phyloP scores from a whole-genome alignment of 2,329 filamentous ascomycete genomes.

The Curvularia sp. region DNA sequence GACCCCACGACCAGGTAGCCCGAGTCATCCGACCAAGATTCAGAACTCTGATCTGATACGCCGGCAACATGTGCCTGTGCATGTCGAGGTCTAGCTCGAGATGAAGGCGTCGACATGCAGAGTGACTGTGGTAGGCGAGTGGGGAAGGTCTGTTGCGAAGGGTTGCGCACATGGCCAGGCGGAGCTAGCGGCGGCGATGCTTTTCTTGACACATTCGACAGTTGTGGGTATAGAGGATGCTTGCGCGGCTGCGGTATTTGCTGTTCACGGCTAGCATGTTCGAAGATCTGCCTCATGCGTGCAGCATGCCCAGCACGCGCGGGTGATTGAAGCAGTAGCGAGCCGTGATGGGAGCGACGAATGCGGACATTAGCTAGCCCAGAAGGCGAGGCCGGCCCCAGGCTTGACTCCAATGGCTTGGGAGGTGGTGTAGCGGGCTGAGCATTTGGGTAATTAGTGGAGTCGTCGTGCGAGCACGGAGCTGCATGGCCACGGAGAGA shows the following conservation, averaged over 20 bases:
- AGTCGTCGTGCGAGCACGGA: background rate
- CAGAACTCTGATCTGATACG: constrained; percentile 22
- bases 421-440: background rate
- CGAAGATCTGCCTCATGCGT: constrained; percentile 43
- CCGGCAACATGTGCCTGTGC: constrained; percentile 1
- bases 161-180: background rate
- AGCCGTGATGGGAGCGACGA: constrained; percentile 31
- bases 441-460: background rate
- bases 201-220: constrained; percentile 35
- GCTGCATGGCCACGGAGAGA: constrained; percentile 12
- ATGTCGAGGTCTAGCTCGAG: background rate
- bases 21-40: constrained; percentile 42
- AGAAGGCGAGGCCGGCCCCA: constrained; percentile 6
- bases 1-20: constrained; percentile 27
- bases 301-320: constrained; percentile 39
- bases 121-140: constrained; percentile 5
- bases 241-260: background rate
- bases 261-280: constrained; percentile 22
- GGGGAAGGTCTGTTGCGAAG: background rate
- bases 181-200: constrained; percentile 12
- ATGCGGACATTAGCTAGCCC: constrained; percentile 33
- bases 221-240: constrained; percentile 29
- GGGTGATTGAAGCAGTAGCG: constrained; percentile 36
- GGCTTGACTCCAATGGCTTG: background rate
- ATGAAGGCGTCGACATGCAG: constrained; percentile 8